phyloP scores from a whole-genome alignment of 805 yeast species.

The Candida schatavii region DNA sequence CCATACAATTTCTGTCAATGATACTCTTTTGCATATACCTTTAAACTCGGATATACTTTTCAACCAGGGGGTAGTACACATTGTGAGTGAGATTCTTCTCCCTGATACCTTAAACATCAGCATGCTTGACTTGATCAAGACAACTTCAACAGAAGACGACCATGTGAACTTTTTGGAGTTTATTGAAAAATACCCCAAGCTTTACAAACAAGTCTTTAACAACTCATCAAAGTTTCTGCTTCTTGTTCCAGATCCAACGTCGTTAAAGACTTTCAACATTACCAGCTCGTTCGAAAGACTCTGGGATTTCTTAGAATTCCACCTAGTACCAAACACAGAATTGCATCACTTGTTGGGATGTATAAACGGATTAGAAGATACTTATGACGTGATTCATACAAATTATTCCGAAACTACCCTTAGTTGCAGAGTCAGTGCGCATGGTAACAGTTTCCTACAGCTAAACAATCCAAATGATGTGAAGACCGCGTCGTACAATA shows the following conservation, averaged over 20 bases:
- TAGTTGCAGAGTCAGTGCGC: neutral
- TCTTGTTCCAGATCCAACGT: constrained; percentile 66
- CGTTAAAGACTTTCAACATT: constrained; percentile 52
- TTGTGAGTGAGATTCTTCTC: constrained; percentile 52
- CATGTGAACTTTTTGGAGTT: constrained; percentile 38
- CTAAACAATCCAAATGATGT: constrained; percentile 1
- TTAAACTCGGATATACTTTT: constrained; percentile 66
- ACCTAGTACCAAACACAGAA: constrained; percentile 62
- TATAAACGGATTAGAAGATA: constrained; percentile 19
- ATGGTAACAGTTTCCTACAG: constrained; percentile 2
- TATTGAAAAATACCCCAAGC: constrained; percentile 40
- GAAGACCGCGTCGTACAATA: constrained; percentile 37
- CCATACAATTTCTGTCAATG: constrained; percentile 28
- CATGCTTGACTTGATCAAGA: constrained; percentile 50
- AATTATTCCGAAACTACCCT: constrained; percentile 5
- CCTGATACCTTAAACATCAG: constrained; percentile 58
- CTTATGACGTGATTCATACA: constrained; percentile 11
- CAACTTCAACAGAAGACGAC: constrained; percentile 44
- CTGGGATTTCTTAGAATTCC: constrained; percentile 59
- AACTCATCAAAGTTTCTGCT: constrained; percentile 45
- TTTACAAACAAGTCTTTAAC: constrained; percentile 38
- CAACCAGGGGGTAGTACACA: constrained; percentile 82
- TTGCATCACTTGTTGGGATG: constrained; percentile 48
- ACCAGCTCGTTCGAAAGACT: constrained; percentile 43
- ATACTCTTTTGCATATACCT: constrained; percentile 31